phyloP scores from a whole-genome alignment of 2,329 filamentous ascomycete genomes.

The Aspergillus transmontanensis region DNA sequence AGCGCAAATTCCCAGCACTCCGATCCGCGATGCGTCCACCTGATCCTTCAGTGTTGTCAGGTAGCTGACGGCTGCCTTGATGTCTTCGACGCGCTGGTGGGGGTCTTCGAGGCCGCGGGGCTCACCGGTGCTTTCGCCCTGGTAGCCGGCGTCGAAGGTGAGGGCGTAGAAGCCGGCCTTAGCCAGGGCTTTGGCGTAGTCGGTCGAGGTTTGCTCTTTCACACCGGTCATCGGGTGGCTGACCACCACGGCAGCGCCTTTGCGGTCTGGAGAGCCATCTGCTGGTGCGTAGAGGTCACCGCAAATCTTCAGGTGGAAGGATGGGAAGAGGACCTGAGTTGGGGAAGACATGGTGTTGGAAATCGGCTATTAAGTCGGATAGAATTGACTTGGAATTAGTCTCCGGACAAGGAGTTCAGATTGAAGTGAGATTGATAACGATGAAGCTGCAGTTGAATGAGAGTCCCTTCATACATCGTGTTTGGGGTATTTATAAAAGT shows the following conservation, averaged over 20 bases:
- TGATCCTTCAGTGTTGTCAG: constrained; percentile 15
- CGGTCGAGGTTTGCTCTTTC: constrained; percentile 44
- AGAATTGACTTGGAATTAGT: not conserved
- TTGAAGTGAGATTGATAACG: not conserved
- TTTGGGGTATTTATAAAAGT: not conserved
- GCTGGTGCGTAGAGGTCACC: not conserved
- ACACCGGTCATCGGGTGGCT: constrained; percentile 26
- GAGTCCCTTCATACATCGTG: not conserved
- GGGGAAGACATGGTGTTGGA: not conserved
- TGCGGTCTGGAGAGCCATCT: constrained; percentile 4
- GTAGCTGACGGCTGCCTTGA: constrained; percentile 40
- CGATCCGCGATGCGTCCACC: constrained; percentile 39
- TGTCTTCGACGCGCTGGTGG: constrained; percentile 39
- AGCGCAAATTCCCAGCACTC: constrained; percentile 44
- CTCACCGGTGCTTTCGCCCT: constrained; percentile 40
- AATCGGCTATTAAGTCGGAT: not conserved
- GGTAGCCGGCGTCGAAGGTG: constrained; percentile 42
- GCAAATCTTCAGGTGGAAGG: constrained; percentile 1
- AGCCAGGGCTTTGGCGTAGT: constrained; percentile 35
- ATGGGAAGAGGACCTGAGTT: not conserved
- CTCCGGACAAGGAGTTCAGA: not conserved
- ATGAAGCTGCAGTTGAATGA: not conserved
- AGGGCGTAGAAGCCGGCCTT: constrained; percentile 37
- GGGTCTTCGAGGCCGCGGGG: constrained; percentile 45
- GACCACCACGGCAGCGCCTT: constrained; percentile 17